Evolutionary conservation across 2,329 filamentous ascomycete species (phyloP).

Genomic region (Pseudopithomyces chartarum): DNA sequence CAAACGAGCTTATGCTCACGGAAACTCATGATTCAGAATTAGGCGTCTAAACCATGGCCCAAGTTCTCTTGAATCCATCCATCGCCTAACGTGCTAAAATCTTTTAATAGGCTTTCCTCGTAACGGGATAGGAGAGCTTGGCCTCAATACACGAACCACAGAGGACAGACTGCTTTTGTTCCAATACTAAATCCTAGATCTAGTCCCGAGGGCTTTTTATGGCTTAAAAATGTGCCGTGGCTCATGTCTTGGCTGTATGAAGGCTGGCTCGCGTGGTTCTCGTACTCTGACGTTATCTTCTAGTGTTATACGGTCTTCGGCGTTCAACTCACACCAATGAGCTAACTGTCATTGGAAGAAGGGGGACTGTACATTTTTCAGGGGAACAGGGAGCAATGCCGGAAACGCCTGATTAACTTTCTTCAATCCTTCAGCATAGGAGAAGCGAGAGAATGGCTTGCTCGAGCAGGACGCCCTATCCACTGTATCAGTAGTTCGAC

Average conservation of each 20-base stretch:
- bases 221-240: background rate
- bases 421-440: background rate
- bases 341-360: too few species aligned
- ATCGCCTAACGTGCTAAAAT: background rate
- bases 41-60: background rate
- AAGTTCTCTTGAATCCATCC: background rate
- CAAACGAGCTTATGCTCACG: conserved; percentile 4
- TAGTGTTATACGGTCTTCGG: background rate
- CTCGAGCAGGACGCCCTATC: background rate
- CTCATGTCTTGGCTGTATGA: background rate
- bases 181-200: background rate
- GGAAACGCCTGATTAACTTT: background rate
- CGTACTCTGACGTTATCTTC: background rate
- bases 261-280: conserved; percentile 3
- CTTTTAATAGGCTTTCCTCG: background rate
- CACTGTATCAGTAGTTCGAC: conserved; percentile 9
- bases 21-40: background rate
- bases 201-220: background rate
- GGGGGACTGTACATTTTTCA: background rate
- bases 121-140: background rate
- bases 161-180: background rate
- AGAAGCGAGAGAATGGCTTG: background rate
- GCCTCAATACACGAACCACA: background rate
- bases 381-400: background rate
- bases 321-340: background rate